Evolutionary conservation across 2,329 filamentous ascomycete species (phyloP), one percentile per base, ranked within the genome.

Genomic region (Mycosphaerella sp.): DNA sequence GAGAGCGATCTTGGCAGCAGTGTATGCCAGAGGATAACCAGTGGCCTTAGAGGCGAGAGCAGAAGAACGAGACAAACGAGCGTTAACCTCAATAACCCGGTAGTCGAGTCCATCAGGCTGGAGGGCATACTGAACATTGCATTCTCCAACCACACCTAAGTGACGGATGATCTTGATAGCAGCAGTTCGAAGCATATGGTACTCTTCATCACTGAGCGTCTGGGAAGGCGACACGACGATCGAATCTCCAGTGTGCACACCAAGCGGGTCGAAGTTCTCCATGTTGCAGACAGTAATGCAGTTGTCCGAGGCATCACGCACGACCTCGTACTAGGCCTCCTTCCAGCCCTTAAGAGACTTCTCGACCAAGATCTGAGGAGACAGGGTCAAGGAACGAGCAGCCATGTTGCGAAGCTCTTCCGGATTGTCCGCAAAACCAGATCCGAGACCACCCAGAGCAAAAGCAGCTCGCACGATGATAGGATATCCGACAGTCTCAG

Each of bases 341-440:
- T 98, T 98, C 93, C 93, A 98, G 71, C 93, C 93, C 79, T 96
- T 97, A 62, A 98, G 82, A 46, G 89, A 95, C 75, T 97, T 97
- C 78, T 98, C 93, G 53, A 98, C 90, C 68, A 98, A 74, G 65
- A 98, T 96, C 72, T 98, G 93, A 44, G 93, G 91, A 2, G 91
- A 91, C 32, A 97, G 81, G 40, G 90, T 95, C 52, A 98, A 79
- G 41, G 91, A 97, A 59, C 89, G 84, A 56, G 93, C 90, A 59
- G 90, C 86, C 79, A 98, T 80, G 72, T 97, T 89, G 69, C 87
- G 85, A 52, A 98, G 83, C 74, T 98, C 93, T 66, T 96, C 89
- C 62, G 86, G 79, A 72, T 95, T 93, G 73, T 89, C 86, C 61
- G 93, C 93, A 69, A 98, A 98, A 47, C 93, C 93, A 58, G 90